These are phyloP conservation scores for Neckera pumila DNA, from an alignment of 225 moss, liverwort and hornwort genomes.

Conservation along the genomic window DNA sequence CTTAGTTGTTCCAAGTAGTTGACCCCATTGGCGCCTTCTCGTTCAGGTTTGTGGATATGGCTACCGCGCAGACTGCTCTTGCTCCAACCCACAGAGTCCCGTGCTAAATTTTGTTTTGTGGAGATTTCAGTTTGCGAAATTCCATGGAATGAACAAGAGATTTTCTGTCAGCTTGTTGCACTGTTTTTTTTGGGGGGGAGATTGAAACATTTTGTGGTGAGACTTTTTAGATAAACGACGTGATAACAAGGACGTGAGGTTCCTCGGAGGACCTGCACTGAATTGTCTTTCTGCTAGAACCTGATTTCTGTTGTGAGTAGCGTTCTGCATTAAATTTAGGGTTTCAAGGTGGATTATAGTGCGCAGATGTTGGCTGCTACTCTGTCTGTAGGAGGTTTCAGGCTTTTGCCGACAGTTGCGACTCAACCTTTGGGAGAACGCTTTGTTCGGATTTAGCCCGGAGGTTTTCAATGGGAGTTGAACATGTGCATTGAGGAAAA, in stretches of 20 bases:
- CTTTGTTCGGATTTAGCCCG: neutral
- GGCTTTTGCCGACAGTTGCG: neutral
- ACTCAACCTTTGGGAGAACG: neutral
- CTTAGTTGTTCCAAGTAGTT: neutral
- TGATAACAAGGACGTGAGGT: neutral
- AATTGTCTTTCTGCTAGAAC: neutral
- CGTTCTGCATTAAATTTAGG: neutral
- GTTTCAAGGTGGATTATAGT: neutral
- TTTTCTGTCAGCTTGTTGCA: neutral
- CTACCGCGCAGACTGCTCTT: neutral
- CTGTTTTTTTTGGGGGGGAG: neutral
- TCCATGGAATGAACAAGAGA: neutral
- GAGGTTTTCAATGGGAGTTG: neutral
- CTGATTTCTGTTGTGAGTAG: neutral
- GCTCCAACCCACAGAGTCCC: neutral
- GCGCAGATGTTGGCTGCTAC: neutral
- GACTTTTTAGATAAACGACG: neutral
- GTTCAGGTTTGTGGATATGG: slow-evolving; percentile 7
- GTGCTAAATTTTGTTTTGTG: neutral
- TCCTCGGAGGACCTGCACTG: neutral
- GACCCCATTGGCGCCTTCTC: neutral
- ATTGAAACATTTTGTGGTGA: neutral
- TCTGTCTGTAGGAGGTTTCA: neutral
- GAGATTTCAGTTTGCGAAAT: neutral
- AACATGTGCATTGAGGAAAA: neutral